phyloP scores from a whole-genome alignment of 192 early-diverging fungal species.

The Podila verticillata region DNA sequence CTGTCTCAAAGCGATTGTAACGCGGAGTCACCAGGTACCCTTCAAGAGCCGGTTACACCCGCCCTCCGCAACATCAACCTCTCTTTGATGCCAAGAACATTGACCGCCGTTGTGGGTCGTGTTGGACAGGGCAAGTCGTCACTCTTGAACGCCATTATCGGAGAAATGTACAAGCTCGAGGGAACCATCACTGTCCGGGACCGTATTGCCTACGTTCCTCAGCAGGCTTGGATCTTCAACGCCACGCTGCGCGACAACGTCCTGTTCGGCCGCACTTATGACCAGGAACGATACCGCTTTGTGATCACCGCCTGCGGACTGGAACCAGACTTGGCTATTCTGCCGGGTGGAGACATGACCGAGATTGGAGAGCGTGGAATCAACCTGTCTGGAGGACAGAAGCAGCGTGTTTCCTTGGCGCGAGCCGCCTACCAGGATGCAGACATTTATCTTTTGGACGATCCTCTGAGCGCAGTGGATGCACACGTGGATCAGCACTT shows the following conservation, averaged over 20 bases:
- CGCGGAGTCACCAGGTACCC: background rate
- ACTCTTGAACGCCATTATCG: constrained; percentile 63
- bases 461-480: constrained; percentile 66
- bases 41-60: background rate
- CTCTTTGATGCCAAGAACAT: constrained; percentile 26
- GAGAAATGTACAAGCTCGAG: constrained; percentile 79
- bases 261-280: constrained; percentile 79
- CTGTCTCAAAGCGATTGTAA: background rate
- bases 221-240: constrained; percentile 91
- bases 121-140: constrained; percentile 60
- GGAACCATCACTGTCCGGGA: constrained; percentile 72
- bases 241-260: constrained; percentile 91
- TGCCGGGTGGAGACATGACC: constrained; percentile 88
- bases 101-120: constrained; percentile 53
- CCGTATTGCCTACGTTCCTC: constrained; percentile 69
- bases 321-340: constrained; percentile 79
- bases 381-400: constrained; percentile 92
- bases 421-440: constrained; percentile 86
- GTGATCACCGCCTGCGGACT: constrained; percentile 83
- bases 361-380: constrained; percentile 93
- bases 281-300: constrained; percentile 67
- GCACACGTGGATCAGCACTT: constrained; percentile 69
- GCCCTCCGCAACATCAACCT: constrained; percentile 47
- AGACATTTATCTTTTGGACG: constrained; percentile 64
- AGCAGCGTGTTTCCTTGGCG: constrained; percentile 68